A percentile compares a stretch with the other conserved stretches of the same genome.
phyloP scores from a whole-genome alignment of 495 filamentous ascomycete species.

The Tuber indicum region DNA sequence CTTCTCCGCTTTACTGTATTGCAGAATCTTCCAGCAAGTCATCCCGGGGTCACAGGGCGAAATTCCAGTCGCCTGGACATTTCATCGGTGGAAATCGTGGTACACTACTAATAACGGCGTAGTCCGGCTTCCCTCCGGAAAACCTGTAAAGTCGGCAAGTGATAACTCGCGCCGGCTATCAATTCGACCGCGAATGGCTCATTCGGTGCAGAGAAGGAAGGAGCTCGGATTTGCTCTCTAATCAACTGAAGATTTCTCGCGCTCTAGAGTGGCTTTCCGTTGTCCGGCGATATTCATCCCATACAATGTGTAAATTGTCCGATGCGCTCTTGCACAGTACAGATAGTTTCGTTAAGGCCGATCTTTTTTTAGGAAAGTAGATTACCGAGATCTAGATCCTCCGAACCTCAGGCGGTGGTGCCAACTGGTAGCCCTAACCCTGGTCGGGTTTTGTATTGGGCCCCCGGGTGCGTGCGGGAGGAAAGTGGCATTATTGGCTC shows the following conservation, averaged over 20 bases:
- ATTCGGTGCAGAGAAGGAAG: neutral
- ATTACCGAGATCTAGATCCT: constrained; percentile 2
- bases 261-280: neutral
- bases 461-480: neutral
- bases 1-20: neutral
- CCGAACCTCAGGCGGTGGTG: neutral
- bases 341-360: neutral
- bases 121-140: neutral
- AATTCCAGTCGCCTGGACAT: neutral
- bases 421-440: constrained; percentile 5
- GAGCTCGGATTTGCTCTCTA: neutral
- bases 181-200: neutral
- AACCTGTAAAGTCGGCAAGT: neutral
- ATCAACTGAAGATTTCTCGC: neutral
- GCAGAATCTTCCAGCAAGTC: neutral
- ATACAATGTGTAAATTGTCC: neutral
- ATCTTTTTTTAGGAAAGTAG: constrained; percentile 2
- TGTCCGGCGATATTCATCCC: neutral
- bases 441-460: neutral
- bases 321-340: neutral
- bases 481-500: neutral
- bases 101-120: neutral
- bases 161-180: neutral
- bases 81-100: neutral
- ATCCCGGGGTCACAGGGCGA: neutral